Percentiles rank a stretch among this genome's conserved stretches.
Conservation (phyloP, 2,329 filamentous ascomycete genomes). For the Chrysosporium keratinophilum region DNA sequence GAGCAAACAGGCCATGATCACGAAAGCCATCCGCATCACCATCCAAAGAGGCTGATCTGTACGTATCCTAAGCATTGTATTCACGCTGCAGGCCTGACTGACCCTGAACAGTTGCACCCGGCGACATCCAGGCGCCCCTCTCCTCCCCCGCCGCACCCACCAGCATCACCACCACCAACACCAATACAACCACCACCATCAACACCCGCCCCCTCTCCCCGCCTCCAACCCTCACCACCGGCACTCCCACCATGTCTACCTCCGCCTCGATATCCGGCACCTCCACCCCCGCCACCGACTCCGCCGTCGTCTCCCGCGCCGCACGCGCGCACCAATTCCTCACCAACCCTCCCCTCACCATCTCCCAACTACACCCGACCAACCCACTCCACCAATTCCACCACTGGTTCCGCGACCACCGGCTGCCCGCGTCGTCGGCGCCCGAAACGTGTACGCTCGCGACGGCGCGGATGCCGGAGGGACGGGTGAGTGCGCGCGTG, state of each 20-base stretch:
- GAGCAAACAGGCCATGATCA: background rate
- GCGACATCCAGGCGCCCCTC: conserved; percentile 28
- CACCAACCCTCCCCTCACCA: conserved; percentile 33
- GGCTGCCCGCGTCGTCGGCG: conserved; percentile 52
- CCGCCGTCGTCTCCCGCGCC: conserved; percentile 29
- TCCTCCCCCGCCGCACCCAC: conserved; percentile 11
- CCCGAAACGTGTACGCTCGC: conserved; percentile 84
- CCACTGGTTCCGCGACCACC: conserved; percentile 72
- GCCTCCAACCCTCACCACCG: conserved; percentile 2
- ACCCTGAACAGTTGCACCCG: conserved; percentile 31
- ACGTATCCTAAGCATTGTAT: conserved; percentile 13
- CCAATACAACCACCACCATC: conserved; percentile 3
- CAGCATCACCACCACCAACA: conserved; percentile 4
- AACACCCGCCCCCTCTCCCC: conserved; percentile 15
- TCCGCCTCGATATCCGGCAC: too few relatives aligned
- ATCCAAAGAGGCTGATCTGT: conserved; percentile 37
- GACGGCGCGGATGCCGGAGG: conserved; percentile 72
- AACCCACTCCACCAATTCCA: conserved; percentile 76
- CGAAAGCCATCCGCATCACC: conserved; percentile 13
- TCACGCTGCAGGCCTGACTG: background rate
- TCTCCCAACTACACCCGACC: conserved; percentile 33
- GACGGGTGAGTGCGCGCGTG: conserved; percentile 70
- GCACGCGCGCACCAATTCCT: conserved; percentile 36
- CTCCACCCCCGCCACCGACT: conserved; percentile 29
- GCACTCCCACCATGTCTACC: conserved; percentile 19